phyloP scores from a whole-genome alignment of 805 yeast species.

The Candida coleopterorum region DNA sequence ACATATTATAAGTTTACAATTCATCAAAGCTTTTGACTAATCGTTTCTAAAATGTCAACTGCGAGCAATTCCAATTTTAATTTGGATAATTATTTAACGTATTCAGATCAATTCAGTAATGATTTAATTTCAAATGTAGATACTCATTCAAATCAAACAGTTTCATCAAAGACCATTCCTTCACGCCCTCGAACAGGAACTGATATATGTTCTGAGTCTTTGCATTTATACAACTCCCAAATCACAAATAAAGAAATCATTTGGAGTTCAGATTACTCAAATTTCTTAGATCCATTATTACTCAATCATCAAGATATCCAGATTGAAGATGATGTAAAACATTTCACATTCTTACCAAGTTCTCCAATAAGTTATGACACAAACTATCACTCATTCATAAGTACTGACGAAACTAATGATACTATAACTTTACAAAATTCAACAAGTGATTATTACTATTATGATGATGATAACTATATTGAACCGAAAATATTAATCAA shows the following conservation, averaged over 20 bases:
- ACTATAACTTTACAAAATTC: too few species aligned
- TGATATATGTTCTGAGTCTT: conserved; percentile 1
- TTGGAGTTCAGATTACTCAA: conserved; percentile 3
- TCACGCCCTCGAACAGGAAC: background rate
- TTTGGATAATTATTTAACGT: background rate
- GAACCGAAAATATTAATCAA: too few species aligned
- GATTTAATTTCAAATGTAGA: too few species aligned
- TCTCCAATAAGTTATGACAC: conserved; percentile 1
- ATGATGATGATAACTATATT: too few species aligned
- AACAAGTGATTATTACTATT: too few species aligned
- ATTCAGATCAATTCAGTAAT: conserved; percentile 1
- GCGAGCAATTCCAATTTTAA: background rate
- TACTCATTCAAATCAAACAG: too few species aligned
- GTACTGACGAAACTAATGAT: too few species aligned
- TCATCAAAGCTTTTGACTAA: too few species aligned
- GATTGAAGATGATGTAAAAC: background rate
- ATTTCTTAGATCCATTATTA: conserved; percentile 5
- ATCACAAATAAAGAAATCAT: background rate
- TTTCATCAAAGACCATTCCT: too few species aligned
- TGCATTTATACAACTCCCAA: background rate
- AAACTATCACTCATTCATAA: too few species aligned
- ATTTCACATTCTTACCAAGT: background rate
- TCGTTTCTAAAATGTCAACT: too few species aligned
- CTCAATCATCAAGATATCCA: conserved; percentile 4
- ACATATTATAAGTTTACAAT: too few species aligned